Percentiles rank a stretch among this genome's conserved stretches.
phyloP scores from a whole-genome alignment of 805 yeast species.

The Starmerella roubikii region DNA sequence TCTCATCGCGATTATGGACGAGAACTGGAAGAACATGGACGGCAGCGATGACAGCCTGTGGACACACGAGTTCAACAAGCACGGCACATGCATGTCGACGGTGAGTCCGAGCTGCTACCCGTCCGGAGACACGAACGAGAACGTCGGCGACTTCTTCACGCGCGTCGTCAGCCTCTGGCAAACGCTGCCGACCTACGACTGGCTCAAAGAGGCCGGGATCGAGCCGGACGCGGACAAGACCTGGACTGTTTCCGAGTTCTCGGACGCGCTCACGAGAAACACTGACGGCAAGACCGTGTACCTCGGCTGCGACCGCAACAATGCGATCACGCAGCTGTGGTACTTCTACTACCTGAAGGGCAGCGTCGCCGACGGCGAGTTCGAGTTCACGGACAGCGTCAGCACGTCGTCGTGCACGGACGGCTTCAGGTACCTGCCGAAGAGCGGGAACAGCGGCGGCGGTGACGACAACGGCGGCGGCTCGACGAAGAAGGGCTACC shows the following conservation, averaged over 20 bases:
- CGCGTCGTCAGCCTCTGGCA: slow-evolving; percentile 46
- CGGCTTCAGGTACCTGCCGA: slow-evolving; percentile 65
- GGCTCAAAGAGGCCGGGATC: slow-evolving; percentile 56
- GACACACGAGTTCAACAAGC: slow-evolving; percentile 89
- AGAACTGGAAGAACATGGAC: slow-evolving; percentile 59
- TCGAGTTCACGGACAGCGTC: slow-evolving; percentile 42
- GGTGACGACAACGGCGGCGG: slow-evolving; percentile 19
- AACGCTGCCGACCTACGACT: slow-evolving; percentile 50
- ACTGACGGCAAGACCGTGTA: slow-evolving; percentile 40
- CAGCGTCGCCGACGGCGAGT: slow-evolving; percentile 51
- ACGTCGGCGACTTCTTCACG: slow-evolving; percentile 58
- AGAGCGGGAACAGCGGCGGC: slow-evolving; percentile 31
- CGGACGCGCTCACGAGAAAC: slow-evolving; percentile 26
- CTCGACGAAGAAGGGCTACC: slow-evolving; percentile 30
- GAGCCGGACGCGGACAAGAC: slow-evolving; percentile 46
- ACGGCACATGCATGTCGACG: slow-evolving; percentile 83
- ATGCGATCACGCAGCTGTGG: slow-evolving; percentile 56
- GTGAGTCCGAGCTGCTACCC: slow-evolving; percentile 57
- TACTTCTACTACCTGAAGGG: slow-evolving; percentile 69
- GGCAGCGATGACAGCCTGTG: slow-evolving; percentile 61
- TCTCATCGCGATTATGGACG: slow-evolving; percentile 42
- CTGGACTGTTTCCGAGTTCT: slow-evolving; percentile 37
- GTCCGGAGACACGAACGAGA: slow-evolving; percentile 22
- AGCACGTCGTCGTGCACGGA: slow-evolving; percentile 52
- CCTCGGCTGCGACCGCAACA: slow-evolving; percentile 41